Evolutionary conservation across 495 filamentous ascomycete species (phyloP), one percentile per base, ranked within the genome.

Genomic region (Pseudotulostoma volvatum): DNA sequence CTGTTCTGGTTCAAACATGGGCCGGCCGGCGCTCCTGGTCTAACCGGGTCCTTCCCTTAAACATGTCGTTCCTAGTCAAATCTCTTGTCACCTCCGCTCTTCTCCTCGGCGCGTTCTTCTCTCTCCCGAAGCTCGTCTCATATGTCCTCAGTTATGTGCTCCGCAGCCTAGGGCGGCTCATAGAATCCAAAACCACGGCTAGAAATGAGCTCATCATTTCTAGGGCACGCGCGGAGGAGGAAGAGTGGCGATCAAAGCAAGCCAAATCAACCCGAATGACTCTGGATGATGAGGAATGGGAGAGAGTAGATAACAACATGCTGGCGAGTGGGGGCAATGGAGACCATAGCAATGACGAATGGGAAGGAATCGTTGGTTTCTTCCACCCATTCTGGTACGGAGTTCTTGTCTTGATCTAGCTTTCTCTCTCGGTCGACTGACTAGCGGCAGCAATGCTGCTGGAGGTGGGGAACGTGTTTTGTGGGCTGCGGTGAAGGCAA

Each of bases 391-490:
- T 93, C 57, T 93, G 85, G 81, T 84, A 59, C 38, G 70, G 52
- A n/a, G 8, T 7, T 16, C 34, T n/a, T n/a, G n/a, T n/a, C n/a
- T n/a, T n/a, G n/a, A n/a, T n/a, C n/a, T n/a, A 31, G 18, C 19
- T 16, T 32, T 17, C 35, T 25, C n/a, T n/a, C n/a, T n/a, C n/a
- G n/a, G n/a, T n/a, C n/a, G 18, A 36, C 33, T 31, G 37, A 19
- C 9, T 33, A 37, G 40, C 17, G 31, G 41, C 46, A 87, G 84
- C 57, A 95, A 96, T 61, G 92, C 90, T 31, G 90, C 88, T 18
- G 90, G 90, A 21, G 90, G 90, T 31, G 90, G 92, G 41, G 90
- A 97, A 62, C 72, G 90, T 54, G 92, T 97, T 19, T 73, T 97
- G 31, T 97, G 90, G 86, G 88, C 87, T 44, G 90, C 92, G 7